Evolutionary conservation across 1,284 basidiomycete genomes (phyloP).

Genomic region (Ceratorhiza oryzae-sativae): DNA sequence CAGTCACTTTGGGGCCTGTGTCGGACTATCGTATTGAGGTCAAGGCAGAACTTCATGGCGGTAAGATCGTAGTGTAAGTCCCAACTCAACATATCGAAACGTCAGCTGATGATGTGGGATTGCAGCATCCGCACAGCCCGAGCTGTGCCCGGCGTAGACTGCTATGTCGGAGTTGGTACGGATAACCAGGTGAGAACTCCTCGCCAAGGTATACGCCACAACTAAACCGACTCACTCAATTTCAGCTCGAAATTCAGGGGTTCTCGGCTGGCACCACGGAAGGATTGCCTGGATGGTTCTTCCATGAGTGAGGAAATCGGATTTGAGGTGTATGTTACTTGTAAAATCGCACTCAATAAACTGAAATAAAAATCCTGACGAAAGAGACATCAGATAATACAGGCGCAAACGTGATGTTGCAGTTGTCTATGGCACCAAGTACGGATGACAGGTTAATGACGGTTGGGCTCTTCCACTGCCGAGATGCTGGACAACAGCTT

Average conservation of each 20-base stretch:
- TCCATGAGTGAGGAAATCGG: too few relatives aligned
- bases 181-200: not conserved
- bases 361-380: too few relatives aligned
- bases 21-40: not conserved
- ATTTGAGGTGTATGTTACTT: too few relatives aligned
- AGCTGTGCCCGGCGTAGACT: not conserved
- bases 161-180: not conserved
- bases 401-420: too few relatives aligned
- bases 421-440: too few relatives aligned
- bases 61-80: not conserved
- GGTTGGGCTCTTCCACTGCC: too few relatives aligned
- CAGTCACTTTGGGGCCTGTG: not conserved
- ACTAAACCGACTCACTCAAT: not conserved
- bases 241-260: not conserved
- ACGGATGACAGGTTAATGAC: too few relatives aligned
- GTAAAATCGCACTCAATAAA: too few relatives aligned
- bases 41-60: not conserved
- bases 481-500: too few relatives aligned
- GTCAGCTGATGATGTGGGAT: not conserved
- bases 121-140: not conserved
- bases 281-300: not conserved
- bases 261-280: not conserved
- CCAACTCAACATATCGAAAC: not conserved
- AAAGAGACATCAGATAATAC: too few relatives aligned
- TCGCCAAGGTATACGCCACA: not conserved